Evolutionary conservation across 192 early-diverging fungal genomes (phyloP).

Genomic region (Lobosporangium transversale): DNA sequence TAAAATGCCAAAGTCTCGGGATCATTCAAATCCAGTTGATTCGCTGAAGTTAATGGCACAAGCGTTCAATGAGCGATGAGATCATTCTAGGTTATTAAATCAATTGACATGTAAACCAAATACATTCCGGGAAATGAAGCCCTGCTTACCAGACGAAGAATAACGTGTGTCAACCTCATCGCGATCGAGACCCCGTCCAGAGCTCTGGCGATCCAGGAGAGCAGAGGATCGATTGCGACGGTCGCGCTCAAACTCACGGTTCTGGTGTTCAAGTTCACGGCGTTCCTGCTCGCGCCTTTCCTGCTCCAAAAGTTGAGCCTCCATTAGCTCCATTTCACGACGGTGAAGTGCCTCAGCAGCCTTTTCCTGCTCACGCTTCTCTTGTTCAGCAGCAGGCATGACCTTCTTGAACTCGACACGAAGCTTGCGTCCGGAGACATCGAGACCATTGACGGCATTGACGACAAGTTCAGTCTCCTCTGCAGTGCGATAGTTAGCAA

Average conservation of each 20-base stretch:
- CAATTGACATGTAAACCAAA: too few species aligned
- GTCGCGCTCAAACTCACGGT: conserved; percentile 32
- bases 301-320: conserved; percentile 40
- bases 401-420: conserved; percentile 87
- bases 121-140: too few species aligned
- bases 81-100: background rate
- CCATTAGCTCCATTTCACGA: conserved; percentile 54
- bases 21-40: conserved; percentile 74
- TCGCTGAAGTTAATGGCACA: conserved; percentile 17
- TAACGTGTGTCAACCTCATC: conserved; percentile 28
- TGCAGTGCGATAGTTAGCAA: conserved; percentile 83
- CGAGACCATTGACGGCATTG: conserved; percentile 74
- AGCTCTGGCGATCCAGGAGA: conserved; percentile 39
- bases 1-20: conserved; percentile 75
- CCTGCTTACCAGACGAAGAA: conserved; percentile 9
- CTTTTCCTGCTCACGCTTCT: conserved; percentile 65
- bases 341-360: conserved; percentile 53
- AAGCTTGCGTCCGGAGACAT: conserved; percentile 78
- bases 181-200: conserved; percentile 24
- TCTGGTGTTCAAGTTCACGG: conserved; percentile 35
- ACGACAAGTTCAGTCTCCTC: conserved; percentile 80
- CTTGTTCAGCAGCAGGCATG: conserved; percentile 67
- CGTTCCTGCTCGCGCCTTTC: conserved; percentile 44
- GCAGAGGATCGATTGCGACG: conserved; percentile 42
- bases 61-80: background rate